These are phyloP conservation scores for Dendrobium nobile DNA, from an alignment of 106 monocot genomes.

Conservation along the genomic window DNA sequence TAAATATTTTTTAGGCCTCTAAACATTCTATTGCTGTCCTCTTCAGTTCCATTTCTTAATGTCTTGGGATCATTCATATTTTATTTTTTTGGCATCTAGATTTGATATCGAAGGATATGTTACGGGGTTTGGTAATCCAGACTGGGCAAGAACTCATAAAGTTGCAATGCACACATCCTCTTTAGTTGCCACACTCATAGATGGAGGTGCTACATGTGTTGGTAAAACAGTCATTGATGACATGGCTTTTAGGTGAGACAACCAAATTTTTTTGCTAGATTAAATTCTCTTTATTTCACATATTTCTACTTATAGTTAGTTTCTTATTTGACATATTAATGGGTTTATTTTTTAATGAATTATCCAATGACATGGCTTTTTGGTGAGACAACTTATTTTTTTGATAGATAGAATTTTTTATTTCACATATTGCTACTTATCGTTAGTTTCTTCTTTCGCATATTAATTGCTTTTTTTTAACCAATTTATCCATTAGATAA, in stretches of 20 bases:
- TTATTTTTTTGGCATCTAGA: conserved; percentile 23
- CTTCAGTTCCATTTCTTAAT: not conserved
- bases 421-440: too few species aligned
- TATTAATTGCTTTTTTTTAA: too few species aligned
- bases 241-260: conserved; percentile 65
- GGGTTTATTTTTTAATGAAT: not conserved
- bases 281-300: not conserved
- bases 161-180: conserved; percentile 43
- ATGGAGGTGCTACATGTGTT: conserved; percentile 73
- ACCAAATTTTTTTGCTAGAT: not conserved
- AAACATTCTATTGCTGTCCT: not conserved
- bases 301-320: not conserved
- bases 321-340: not conserved
- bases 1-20: not conserved
- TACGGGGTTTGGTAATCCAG: conserved; percentile 84
- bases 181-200: conserved; percentile 50
- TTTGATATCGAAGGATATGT: conserved; percentile 66
- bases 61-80: not conserved
- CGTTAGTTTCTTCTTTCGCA: too few species aligned
- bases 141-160: conserved; percentile 74
- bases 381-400: too few species aligned
- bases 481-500: too few species aligned
- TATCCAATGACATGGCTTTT: not conserved
- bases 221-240: conserved; percentile 96
- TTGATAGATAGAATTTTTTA: too few species aligned